These are phyloP conservation scores for Solidago caesia DNA, from an alignment of 129 eudicot genomes.

Conservation along the genomic window DNA sequence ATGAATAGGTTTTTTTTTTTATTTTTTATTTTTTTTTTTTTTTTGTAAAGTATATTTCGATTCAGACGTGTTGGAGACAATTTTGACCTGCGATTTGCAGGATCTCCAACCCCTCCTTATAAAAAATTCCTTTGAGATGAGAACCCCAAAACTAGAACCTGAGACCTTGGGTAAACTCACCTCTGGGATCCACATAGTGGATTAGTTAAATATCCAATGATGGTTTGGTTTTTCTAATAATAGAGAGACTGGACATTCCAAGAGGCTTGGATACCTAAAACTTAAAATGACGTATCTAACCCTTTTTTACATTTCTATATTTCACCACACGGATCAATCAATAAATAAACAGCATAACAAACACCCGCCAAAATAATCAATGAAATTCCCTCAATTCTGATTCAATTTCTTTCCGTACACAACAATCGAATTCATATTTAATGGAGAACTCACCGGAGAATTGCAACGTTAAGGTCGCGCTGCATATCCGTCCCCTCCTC, in stretches of 20 bases:
- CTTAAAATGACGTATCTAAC: conserved; percentile 5
- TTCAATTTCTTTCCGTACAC: conserved; percentile 19
- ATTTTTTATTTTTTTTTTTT: no score
- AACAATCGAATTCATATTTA: conserved; percentile 20
- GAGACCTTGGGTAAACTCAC: no score
- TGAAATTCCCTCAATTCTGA: conserved; percentile 24
- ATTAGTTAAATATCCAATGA: no score
- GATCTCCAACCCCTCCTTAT: no score
- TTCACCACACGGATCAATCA: not conserved
- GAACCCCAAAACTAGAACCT: no score
- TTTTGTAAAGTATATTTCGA: no score
- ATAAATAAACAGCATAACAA: conserved; percentile 12
- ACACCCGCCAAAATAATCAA: conserved; percentile 40
- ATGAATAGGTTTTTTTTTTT: no score
- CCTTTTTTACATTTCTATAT: conserved; percentile 1
- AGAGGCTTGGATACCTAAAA: not conserved
- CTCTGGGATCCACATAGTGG: no score
- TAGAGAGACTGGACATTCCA: not conserved
- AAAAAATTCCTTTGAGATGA: no score
- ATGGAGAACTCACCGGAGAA: conserved; percentile 53
- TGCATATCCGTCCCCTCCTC: conserved; percentile 87
- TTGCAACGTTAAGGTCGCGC: conserved; percentile 93
- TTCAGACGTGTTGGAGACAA: no score
- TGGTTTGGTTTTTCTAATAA: no score
- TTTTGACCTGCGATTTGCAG: no score